Base-by-base conservation (phyloP, 495 filamentous ascomycete species). In the Cairneyella variabilis region DNA sequence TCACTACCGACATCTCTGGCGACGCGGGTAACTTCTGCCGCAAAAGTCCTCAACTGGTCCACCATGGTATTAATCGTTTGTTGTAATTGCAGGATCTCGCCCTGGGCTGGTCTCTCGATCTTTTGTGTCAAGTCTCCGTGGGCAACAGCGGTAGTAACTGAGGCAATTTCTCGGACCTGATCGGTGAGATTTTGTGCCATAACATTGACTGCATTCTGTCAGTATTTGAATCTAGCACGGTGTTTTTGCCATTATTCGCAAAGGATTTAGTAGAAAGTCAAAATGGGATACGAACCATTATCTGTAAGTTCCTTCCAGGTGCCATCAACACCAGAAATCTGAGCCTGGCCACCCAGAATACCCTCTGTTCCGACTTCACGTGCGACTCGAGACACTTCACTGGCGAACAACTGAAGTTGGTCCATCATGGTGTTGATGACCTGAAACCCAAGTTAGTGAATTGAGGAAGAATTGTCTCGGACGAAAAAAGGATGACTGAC, bases 11-110 rank as follows among this genome's bases (percentile, higher is more conserved):
- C 95, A 72, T 97, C 95, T 67, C 92, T 83, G 48, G 95, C 91
- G 10, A 99, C 95, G 57, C 90, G 85, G 12, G 91, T 97, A 52
- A 99, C 93, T 75, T 99, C 92, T 14, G 90, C 92, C 38, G 93
- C 93, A 72, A 99, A 99, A 10, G 91, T 96, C 51, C 91, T 84
- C 43, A 99, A 76, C 72, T 99, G 93, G 61, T 96, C 92, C 64
- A 99, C 95, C 93, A 98, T 98, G 67, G 88, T 95, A 62, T 98
- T 98, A 61, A 98, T 97, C 0, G 93, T 98, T 65, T 96, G 89
- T 68, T 98, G 95, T 20, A 98, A 76, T 66, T 97, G 88, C 27
- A 96, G 73, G 60, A 98, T 97, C 74, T 98, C 95, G 62, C 93
- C 93, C 62, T 89, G 85, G 51, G 93, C 95, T 18, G 91, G 89